Evolutionary conservation across 805 yeast species (phyloP), one percentile per base, ranked within the genome.

Genomic region (Blastobotrys robertii): DNA sequence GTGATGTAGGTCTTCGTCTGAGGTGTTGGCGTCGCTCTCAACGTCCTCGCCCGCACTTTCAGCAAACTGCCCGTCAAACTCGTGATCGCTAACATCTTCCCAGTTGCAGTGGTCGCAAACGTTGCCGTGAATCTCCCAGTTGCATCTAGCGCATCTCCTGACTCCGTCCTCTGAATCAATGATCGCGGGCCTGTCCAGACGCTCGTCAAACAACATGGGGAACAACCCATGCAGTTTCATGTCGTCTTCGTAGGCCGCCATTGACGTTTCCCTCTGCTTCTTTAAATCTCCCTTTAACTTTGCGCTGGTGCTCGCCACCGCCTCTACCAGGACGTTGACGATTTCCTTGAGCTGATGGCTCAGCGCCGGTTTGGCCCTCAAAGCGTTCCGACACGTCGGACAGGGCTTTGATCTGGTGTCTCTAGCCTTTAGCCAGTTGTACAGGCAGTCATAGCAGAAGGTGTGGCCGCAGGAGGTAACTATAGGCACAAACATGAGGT

Each of bases 51-150:
- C 47, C 12, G 39, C 47, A 28, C 42, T 45, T n/a, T 25, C 25
- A n/a, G 28, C 42, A 10, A 34, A 34, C 32, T 38, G 40, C 4
- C 30, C 12, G n/a, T 41, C 47, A n/a, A 25, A 37, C 8, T 14
- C 35, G 8, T 39, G 44, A 6, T 43, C 54, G 10, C 37, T 42
- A 12, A 41, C 54, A 4, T 37, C 48, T 22, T n/a, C 30, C 58
- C 4, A 46, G 11, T 80, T 82, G 54, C 85, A 80, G 50, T 76
- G 72, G 22, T 67, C 57, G 51, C 86, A 79, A 29, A 55, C 63
- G 1, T 67, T 57, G 1, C 80, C 83, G 44, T 73, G 73, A 1
- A 80, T 76, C 53, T 81, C 87, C 84, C 84, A 79, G 51, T 73
- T 79, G 55, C 88, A 81, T 33, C 67, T 63, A 1, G 78, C 73